Evolutionary conservation across 2,329 filamentous ascomycete genomes (phyloP), one percentile per base, ranked within the genome.

Genomic region (Ophiostoma sp.): DNA sequence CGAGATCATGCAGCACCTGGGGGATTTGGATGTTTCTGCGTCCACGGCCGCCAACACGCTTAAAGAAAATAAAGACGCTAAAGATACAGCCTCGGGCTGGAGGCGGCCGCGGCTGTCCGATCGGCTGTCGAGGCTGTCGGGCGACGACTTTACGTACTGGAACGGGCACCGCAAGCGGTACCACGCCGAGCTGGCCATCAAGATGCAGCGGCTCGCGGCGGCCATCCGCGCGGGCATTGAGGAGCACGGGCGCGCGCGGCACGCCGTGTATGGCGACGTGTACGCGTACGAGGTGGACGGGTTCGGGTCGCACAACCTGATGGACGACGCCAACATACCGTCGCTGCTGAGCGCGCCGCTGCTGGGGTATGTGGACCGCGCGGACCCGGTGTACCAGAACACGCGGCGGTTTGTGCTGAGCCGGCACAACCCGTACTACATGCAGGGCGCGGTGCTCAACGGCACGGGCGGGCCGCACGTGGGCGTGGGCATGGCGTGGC

Each of bases 251-350:
- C 69, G 68, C 62, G 69, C 71, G 15, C 35, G 39, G n/a, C 72
- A 74, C 33, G n/a, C 70, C 1, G 69, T 60, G 13, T 70, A 72
- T 60, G 70, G 73, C 39, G 54, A 69, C 52, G 48, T 73, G 6
- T 92, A 89, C 76, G 89, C 89, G 0, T 91, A 86, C 76, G 89
- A 92, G 78, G 86, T 91, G n/a, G 89, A 92, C 75, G 89, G 89
- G 2, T 92, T 87, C 73, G 89, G 89, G 39, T 86, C 76, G 75
- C 80, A 73, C 69, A 85, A 82, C 69, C 81, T 87, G 54, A 89
- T 90, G 87, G 88, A 90, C 75, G 88, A 90, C 74, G 87, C 88
- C 27, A 90, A 90, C 73, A 85, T 90, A 52, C 88, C 88, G 1
- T 85, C 83, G 1, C 80, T 90, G 3, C 82, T 90, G 39, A 83